These are phyloP conservation scores for Bonia amplexicaulis DNA, from an alignment of 176 grass and related monocot species.

Conservation along the genomic window DNA sequence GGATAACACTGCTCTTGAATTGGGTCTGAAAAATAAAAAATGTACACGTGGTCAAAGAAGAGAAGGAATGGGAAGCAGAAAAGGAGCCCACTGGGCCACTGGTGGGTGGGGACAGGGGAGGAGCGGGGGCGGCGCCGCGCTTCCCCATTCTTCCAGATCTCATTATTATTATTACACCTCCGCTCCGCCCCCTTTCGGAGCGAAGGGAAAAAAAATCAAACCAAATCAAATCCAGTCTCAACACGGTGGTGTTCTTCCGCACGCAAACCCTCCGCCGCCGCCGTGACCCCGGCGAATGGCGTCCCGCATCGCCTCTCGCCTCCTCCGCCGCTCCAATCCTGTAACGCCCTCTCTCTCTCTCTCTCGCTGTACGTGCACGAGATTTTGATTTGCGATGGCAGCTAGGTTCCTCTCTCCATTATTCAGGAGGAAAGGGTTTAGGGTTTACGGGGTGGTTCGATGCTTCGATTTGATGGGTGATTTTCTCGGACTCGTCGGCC, in stretches of 20 bases:
- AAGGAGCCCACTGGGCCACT: too few species aligned
- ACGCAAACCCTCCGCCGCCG: slow-evolving; percentile 1
- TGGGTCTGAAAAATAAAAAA: too few species aligned
- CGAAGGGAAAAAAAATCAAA: not conserved
- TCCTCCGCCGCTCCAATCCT: slow-evolving; percentile 39
- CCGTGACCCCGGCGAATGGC: slow-evolving; percentile 48
- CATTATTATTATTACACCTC: not conserved
- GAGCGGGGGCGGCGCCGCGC: too few species aligned
- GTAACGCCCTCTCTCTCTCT: slow-evolving; percentile 12
- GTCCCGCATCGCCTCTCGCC: slow-evolving; percentile 51
- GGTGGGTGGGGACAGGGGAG: too few species aligned
- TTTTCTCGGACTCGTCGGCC: too few species aligned
- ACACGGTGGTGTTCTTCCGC: not conserved
- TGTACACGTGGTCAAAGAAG: too few species aligned
- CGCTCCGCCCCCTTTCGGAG: not conserved
- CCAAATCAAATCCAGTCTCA: not conserved
- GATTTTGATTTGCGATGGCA: not conserved
- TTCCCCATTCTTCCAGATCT: too few species aligned
- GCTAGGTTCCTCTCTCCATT: not conserved
- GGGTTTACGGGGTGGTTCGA: not conserved
- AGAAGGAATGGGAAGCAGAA: too few species aligned
- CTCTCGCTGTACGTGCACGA: too few species aligned
- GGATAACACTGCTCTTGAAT: too few species aligned
- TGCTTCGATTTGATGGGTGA: not conserved
- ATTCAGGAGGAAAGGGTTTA: not conserved